phyloP scores from a whole-genome alignment of 257 asterid genomes.

The Solanum clarkiae region DNA sequence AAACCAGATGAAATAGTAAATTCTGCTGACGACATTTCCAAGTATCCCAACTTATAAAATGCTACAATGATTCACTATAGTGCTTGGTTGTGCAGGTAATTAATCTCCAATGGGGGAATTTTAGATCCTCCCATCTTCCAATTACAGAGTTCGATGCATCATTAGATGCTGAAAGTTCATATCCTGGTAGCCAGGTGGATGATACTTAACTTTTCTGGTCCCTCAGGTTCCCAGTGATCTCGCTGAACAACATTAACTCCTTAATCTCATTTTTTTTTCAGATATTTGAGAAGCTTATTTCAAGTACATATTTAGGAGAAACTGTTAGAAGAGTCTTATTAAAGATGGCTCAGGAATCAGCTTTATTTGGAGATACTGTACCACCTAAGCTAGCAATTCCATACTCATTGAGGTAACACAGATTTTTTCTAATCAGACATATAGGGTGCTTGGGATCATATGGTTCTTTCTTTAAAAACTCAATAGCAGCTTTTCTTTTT shows the following conservation, averaged over 20 bases:
- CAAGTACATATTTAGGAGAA: slow-evolving; percentile 75
- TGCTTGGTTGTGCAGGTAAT: slow-evolving; percentile 33
- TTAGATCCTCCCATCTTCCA: slow-evolving; percentile 54
- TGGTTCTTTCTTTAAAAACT: background rate
- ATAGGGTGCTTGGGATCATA: background rate
- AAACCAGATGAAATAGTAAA: slow-evolving; percentile 45
- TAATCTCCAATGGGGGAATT: slow-evolving; percentile 64
- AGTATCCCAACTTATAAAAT: background rate
- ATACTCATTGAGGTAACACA: slow-evolving; percentile 36
- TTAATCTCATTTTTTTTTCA: slow-evolving; percentile 17
- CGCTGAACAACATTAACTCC: background rate
- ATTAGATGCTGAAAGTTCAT: slow-evolving; percentile 44
- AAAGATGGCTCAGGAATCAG: slow-evolving; percentile 54
- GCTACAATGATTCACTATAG: background rate
- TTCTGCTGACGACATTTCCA: background rate
- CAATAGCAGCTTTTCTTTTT: background rate
- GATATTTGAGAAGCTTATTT: slow-evolving; percentile 70
- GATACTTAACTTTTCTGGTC: background rate
- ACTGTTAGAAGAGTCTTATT: slow-evolving; percentile 57
- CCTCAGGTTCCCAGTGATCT: background rate
- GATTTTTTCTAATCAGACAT: background rate
- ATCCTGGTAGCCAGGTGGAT: slow-evolving; percentile 41
- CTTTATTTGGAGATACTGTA: slow-evolving; percentile 46
- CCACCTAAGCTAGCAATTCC: slow-evolving; percentile 54
- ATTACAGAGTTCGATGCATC: slow-evolving; percentile 49